Evolutionary conservation across 2,329 filamentous ascomycete species (phyloP).

Genomic region (Pseudocercospora eumusae): DNA sequence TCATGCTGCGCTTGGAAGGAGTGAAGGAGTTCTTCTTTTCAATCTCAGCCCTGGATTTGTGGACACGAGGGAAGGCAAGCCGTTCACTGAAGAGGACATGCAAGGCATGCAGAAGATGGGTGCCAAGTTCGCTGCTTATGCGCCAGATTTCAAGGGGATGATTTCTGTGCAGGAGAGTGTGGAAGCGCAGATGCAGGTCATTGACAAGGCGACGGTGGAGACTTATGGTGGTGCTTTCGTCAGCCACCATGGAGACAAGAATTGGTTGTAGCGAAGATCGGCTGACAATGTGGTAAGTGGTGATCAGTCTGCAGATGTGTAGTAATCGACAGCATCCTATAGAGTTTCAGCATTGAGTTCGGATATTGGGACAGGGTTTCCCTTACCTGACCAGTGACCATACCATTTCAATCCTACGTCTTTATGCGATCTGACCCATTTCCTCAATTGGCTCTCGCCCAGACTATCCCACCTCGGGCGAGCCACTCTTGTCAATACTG

Average conservation of each 20-base stretch:
- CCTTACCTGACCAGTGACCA: conserved; percentile 33
- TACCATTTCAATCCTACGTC: conserved; percentile 44
- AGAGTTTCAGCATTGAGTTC: neutral
- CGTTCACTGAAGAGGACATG: conserved; percentile 29
- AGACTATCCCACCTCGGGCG: conserved; percentile 39
- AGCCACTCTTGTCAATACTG: too few relatives aligned
- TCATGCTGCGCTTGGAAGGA: conserved; percentile 30
- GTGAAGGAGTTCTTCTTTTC: conserved; percentile 35
- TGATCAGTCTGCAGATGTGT: conserved; percentile 19
- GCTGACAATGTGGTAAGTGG: neutral
- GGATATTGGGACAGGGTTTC: neutral
- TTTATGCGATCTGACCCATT: conserved; percentile 42
- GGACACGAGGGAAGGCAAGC: conserved; percentile 29
- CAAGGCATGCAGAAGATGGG: conserved; percentile 37
- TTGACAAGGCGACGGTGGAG: conserved; percentile 48
- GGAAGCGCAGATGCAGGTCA: conserved; percentile 34
- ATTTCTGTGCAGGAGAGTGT: conserved; percentile 36
- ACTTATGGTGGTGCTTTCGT: conserved; percentile 54
- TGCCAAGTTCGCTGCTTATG: conserved; percentile 39
- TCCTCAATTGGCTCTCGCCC: conserved; percentile 43
- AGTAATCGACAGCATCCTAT: conserved; percentile 34
- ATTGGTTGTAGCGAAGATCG: conserved; percentile 27
- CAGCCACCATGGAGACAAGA: conserved; percentile 56
- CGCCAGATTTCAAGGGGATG: conserved; percentile 36
- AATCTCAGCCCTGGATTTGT: conserved; percentile 35